Conservation (phyloP, 2,329 filamentous ascomycete genomes). For the Fusarium phyllophilum region DNA sequence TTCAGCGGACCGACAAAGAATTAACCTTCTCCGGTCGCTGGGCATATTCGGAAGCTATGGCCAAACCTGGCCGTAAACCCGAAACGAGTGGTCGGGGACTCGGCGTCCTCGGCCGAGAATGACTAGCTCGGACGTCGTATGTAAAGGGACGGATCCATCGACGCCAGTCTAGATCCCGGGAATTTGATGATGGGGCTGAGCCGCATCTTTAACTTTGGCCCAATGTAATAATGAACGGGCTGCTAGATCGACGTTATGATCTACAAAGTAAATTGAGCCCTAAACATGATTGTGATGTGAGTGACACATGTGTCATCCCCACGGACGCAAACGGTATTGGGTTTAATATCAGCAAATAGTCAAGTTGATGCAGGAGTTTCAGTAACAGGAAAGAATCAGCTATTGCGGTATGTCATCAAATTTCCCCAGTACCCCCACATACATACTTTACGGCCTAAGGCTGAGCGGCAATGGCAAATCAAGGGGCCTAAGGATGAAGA, state of each 20-base stretch:
- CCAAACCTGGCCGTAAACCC: background rate
- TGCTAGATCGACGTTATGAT: constrained; percentile 8
- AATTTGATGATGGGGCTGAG: constrained; percentile 5
- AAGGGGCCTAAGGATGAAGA: constrained; percentile 1
- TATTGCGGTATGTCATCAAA: constrained; percentile 18
- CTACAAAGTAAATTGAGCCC: background rate
- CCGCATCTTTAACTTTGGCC: constrained; percentile 5
- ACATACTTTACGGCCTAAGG: background rate
- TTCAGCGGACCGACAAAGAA: constrained; percentile 2
- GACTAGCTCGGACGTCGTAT: background rate
- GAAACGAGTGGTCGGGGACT: background rate
- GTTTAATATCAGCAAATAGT: background rate
- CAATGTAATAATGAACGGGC: background rate
- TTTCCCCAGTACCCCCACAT: constrained; percentile 27
- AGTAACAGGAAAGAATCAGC: constrained; percentile 3
- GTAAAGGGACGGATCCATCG: background rate
- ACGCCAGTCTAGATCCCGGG: background rate
- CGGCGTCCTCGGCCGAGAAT: constrained; percentile 4
- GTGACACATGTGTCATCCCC: background rate
- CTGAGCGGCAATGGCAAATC: constrained; percentile 10
- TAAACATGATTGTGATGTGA: background rate
- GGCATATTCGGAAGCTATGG: background rate
- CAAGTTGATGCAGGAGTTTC: constrained; percentile 1
- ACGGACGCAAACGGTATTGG: background rate
- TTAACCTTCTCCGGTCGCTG: background rate